Conservation (phyloP, 2,329 filamentous ascomycete genomes). For the Fragosphaeria purpurea region DNA sequence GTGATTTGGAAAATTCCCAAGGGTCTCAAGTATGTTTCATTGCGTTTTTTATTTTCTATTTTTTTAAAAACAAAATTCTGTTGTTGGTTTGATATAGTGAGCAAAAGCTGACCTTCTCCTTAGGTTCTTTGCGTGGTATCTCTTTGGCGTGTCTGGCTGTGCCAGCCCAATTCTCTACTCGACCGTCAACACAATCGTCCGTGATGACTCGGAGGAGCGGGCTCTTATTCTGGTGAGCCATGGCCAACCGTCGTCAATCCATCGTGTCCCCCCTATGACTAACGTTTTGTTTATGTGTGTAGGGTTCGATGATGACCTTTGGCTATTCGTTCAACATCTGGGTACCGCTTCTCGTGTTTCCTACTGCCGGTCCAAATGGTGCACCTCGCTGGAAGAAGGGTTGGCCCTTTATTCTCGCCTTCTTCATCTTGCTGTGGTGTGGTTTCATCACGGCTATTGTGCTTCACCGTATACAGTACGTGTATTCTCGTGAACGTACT, state of each 20-base stretch:
- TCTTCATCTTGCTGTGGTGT: slow-evolving; percentile 33
- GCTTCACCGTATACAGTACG: slow-evolving; percentile 17
- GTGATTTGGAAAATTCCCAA: slow-evolving; percentile 40
- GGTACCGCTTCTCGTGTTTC: slow-evolving; percentile 32
- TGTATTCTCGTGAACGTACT: background rate
- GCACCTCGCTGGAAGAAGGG: slow-evolving; percentile 38
- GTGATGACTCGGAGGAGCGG: slow-evolving; percentile 29
- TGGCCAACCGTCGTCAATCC: too few relatives aligned
- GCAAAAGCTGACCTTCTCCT: too few relatives aligned
- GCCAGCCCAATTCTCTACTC: slow-evolving; percentile 32
- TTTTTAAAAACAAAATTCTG: too few relatives aligned
- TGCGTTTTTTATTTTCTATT: too few relatives aligned
- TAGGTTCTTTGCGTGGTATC: slow-evolving; percentile 32
- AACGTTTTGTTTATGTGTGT: background rate
- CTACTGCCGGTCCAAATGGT: slow-evolving; percentile 28
- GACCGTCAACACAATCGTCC: slow-evolving; percentile 32
- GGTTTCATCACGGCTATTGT: slow-evolving; percentile 28
- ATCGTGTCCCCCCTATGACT: too few relatives aligned
- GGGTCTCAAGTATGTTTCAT: slow-evolving; percentile 27
- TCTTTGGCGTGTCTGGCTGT: slow-evolving; percentile 28
- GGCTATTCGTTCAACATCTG: slow-evolving; percentile 36
- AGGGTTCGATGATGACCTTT: slow-evolving; percentile 36
- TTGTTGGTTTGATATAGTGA: too few relatives aligned
- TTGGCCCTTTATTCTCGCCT: slow-evolving; percentile 36
- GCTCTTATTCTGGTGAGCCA: slow-evolving; percentile 24